These are phyloP conservation scores for Suhomyces prunicola DNA, from an alignment of 805 yeast species.

Conservation along the genomic window DNA sequence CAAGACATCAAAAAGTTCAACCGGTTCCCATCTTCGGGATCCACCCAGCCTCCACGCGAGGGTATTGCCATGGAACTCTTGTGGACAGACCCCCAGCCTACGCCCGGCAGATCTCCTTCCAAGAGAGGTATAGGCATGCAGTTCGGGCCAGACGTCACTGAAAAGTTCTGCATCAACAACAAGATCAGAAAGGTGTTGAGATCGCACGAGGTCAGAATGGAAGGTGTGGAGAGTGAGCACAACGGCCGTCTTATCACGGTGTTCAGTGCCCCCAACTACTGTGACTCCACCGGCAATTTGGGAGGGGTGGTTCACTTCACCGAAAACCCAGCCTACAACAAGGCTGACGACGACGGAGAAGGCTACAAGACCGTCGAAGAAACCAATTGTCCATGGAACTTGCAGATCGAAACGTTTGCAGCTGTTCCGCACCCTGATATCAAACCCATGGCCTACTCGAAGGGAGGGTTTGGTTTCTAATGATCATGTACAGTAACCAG, in stretches of 20 bases:
- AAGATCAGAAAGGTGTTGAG: constrained; percentile 76
- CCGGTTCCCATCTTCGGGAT: constrained; percentile 51
- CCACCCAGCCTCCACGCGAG: constrained; percentile 80
- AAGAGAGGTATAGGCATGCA: constrained; percentile 95
- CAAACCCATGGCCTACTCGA: constrained; percentile 88
- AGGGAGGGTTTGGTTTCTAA: constrained; percentile 42
- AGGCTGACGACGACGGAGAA: constrained; percentile 43
- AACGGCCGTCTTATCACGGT: constrained; percentile 84
- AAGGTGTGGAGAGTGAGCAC: constrained; percentile 86
- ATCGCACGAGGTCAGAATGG: constrained; percentile 93
- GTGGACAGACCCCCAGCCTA: constrained; percentile 94
- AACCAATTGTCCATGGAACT: constrained; percentile 40
- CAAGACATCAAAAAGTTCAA: constrained; percentile 72
- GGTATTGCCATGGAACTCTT: constrained; percentile 94
- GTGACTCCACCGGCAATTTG: constrained; percentile 85
- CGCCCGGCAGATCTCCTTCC: constrained; percentile 76
- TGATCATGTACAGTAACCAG: neutral
- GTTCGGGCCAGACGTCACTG: constrained; percentile 95
- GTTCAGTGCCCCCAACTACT: constrained; percentile 97
- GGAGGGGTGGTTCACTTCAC: constrained; percentile 85
- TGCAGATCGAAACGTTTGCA: constrained; percentile 59
- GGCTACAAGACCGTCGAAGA: constrained; percentile 37
- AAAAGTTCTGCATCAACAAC: constrained; percentile 68
- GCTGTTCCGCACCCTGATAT: constrained; percentile 90
- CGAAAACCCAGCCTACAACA: constrained; percentile 43